These are phyloP conservation scores for Vaccinium darrowii DNA, from an alignment of 148 eudicot species.

Conservation along the genomic window DNA sequence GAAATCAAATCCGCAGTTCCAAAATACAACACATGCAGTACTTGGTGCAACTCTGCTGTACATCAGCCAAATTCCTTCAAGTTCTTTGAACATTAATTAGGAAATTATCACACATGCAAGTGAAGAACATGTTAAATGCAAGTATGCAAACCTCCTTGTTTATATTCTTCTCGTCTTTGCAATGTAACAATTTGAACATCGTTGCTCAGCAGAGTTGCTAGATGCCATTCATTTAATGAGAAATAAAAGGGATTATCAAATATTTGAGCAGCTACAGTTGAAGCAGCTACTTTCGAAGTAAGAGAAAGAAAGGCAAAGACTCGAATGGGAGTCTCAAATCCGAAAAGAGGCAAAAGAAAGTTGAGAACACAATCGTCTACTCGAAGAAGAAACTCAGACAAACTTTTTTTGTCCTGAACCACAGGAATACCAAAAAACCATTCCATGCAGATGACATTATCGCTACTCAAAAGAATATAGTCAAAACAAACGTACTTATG, in stretches of 20 bases:
- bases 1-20: not conserved
- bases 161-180: not conserved
- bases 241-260: not conserved
- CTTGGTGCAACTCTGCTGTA: not conserved
- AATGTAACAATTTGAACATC: not conserved
- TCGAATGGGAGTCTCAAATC: not conserved
- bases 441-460: not conserved
- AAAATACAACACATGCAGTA: not conserved
- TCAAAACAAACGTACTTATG: not conserved
- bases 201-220: not conserved
- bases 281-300: not conserved
- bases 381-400: not conserved
- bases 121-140: not conserved
- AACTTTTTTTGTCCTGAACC: not conserved
- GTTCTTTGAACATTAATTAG: not conserved
- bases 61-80: not conserved
- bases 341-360: not conserved
- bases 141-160: not conserved
- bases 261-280: not conserved
- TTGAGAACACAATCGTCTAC: not conserved
- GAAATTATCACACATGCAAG: not conserved
- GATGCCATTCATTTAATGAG: not conserved
- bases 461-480: not conserved
- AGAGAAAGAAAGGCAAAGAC: not conserved
- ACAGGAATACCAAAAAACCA: not conserved